Evolutionary conservation across 345 rosid species (phyloP), one percentile per base, ranked within the genome.

Genomic region (Aquilaria yunnanensis): DNA sequence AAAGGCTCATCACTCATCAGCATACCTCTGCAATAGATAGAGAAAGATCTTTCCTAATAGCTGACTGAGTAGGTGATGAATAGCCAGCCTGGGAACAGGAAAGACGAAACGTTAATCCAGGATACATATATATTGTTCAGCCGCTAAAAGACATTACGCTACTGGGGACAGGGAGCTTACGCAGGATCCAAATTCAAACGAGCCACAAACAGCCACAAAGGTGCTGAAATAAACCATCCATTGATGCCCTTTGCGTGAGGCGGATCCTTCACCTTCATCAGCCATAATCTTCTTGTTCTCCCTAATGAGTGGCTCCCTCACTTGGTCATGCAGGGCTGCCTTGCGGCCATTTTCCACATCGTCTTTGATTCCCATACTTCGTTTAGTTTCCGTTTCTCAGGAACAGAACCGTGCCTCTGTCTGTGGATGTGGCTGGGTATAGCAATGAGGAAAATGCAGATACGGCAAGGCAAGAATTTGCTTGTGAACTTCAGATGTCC

Each of bases 11-110:
- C 43, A 4, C 43, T 37, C 43, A 37, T 37, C 3, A 16, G 31
- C 45, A 12, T 70, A 83, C 96, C 89, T 87, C 83, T 41, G 85
- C 86, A 43, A 86, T 71, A 54, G 85, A 68, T 3, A 92, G 79
- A 63, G 84, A 70, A 47, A 92, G 75, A 70, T 89, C 98, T 65
- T 74, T 72, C 76, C 78, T 82, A 32, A 92, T 87, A 32, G 96
- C 98, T 54, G 77, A 65, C 75, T 92, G 96, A 61, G 96, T 83
- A 32, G 97, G 97, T 31, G 97, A 92, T 10, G 98, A 92, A 65
- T 81, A 89, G 33, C 97, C 98, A 10, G 78, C 93, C 98, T 89
- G 91, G 54, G 77, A 23, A 37, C 43, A 62, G 54, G 55, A 45
- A 66, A 56, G 47, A 46, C 47, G 9, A 29, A 62, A 61, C 45